Percentiles rank a stretch among this genome's conserved stretches.
phyloP scores from a whole-genome alignment of 352 stramenopile genomes.

The Phytophthora parvispora region DNA sequence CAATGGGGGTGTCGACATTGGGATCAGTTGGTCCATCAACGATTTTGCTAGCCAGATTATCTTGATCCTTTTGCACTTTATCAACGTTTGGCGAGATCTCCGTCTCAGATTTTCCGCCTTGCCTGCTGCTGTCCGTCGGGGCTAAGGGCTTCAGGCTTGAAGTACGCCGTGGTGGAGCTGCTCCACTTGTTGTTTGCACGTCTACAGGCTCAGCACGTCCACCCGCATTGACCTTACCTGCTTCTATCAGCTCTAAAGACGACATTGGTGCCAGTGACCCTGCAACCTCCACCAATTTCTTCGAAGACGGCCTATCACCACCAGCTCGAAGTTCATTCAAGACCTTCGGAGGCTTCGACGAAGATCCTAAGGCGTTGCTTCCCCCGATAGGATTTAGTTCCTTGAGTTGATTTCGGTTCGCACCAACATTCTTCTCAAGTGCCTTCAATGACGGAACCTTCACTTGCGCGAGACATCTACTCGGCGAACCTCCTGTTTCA shows the following conservation, averaged over 20 bases:
- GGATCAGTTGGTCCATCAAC: background rate
- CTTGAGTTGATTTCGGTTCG: background rate
- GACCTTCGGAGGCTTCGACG: constrained; percentile 9
- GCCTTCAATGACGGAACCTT: constrained; percentile 4
- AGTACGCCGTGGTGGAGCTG: background rate
- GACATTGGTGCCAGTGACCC: background rate
- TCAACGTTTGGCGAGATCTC: background rate
- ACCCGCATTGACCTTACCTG: background rate
- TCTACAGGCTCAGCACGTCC: background rate
- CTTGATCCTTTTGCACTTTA: constrained; percentile 1
- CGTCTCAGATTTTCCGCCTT: background rate
- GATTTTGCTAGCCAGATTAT: background rate
- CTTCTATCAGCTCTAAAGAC: background rate
- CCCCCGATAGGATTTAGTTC: background rate
- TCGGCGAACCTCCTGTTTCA: background rate
- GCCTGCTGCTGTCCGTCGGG: background rate
- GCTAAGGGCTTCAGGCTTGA: constrained; percentile 3
- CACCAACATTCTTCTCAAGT: background rate
- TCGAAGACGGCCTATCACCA: background rate
- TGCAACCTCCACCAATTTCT: constrained; percentile 6
- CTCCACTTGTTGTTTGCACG: too few species aligned
- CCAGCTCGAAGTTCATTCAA: background rate
- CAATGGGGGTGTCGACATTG: background rate
- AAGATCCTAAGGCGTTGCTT: background rate
- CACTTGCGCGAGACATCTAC: constrained; percentile 16